Conservation (phyloP, 2,329 filamentous ascomycete species). For the Sporothrix euskadiensis region DNA sequence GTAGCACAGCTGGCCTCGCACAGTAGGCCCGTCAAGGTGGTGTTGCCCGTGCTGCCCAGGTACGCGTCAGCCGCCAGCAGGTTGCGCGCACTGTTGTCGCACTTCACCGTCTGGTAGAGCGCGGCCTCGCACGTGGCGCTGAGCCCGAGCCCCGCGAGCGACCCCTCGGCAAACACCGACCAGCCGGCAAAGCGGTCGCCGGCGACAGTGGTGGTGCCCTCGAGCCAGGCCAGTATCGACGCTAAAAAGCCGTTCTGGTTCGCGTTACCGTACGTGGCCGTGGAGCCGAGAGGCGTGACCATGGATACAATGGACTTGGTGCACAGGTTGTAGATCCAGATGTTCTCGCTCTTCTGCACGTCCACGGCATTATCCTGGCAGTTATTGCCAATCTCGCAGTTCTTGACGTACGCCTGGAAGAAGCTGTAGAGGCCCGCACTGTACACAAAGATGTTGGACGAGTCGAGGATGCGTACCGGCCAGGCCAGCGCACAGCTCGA, state of each 20-base stretch:
- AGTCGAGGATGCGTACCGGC: conserved; percentile 63
- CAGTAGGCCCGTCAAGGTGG: background rate
- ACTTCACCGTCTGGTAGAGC: background rate
- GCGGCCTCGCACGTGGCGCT: background rate
- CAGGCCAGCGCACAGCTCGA: conserved; percentile 58
- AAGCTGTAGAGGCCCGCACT: conserved; percentile 68
- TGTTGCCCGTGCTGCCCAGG: background rate
- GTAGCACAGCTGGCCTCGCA: background rate
- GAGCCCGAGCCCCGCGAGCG: background rate
- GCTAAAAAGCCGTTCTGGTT: background rate
- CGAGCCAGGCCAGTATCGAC: background rate
- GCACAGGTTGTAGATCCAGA: background rate
- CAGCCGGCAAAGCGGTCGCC: background rate
- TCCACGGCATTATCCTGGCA: background rate
- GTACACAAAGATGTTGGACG: conserved; percentile 57
- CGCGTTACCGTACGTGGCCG: background rate
- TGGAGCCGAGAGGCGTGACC: background rate
- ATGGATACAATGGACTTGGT: background rate
- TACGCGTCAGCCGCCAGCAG: background rate
- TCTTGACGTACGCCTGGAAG: conserved; percentile 62
- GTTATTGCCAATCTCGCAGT: conserved; percentile 38
- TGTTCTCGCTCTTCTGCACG: background rate
- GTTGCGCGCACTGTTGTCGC: background rate
- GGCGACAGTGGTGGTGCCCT: background rate
- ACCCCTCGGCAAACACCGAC: background rate